Base-by-base conservation (phyloP, 805 yeast species). In the Kuraishia capsulata region DNA sequence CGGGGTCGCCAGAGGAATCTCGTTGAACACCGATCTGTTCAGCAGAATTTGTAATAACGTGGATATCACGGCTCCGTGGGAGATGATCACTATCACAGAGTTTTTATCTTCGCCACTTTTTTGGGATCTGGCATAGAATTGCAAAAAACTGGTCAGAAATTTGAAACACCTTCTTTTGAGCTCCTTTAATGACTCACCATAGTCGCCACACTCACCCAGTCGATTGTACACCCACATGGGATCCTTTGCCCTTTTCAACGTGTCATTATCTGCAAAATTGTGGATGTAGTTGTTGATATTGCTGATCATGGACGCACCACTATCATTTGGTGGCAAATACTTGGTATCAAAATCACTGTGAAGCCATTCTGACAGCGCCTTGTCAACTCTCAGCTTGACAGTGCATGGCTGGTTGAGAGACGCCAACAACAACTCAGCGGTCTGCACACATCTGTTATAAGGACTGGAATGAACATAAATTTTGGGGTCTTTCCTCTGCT, bases 41-140 rank as follows among this genome's bases (percentile, higher is more conserved):
- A 62, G 38, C 3, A 67, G 37, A 25, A 66, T 48, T 32, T 67
- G 67, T 13, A 67, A 44, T 4, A 67, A 42, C 18, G 64, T 52
- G 16, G 69, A 56, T 10, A 65, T 64, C 34, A 65, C 60, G 1
- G 72, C 70, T 5, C 72, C 73, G 41, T 67, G 73, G 4, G 70
- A 54, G 42, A 67, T 52, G 13, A 67, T 43, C 19, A 56, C 40
- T 3, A 67, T 43, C 1, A 59, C 48, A 3, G 61, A 53, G 28
- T 61, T 49, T 32, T 53, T 54, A 26, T 62, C 55, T 5, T 57
- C 52, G 28, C 47, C 44, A 4, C 47, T 47, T 2, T 42, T 36
- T 9, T 58, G 48, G n/a, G 42, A 37, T 8, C 41, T 44, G 20
- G 53, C 47, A 36, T 61, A 56, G 36, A 49, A 53, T 37, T 59